A percentile compares a stretch with the other conserved stretches of the same genome.
Evolutionary conservation across 805 yeast species (phyloP).

Genomic region (Saturnispora dispora): DNA sequence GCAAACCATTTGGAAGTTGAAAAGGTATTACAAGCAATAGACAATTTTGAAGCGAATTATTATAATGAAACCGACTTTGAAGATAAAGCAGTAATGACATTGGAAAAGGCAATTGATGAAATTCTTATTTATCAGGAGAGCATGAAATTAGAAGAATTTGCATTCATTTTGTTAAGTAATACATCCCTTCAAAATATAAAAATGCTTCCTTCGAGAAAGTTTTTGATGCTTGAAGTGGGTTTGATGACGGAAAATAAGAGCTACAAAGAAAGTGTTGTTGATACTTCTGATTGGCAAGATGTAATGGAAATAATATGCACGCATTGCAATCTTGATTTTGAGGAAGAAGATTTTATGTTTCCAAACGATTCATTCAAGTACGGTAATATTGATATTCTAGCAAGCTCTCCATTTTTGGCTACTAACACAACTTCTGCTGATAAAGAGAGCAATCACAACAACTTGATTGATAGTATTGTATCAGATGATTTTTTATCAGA

Average conservation of each 20-base stretch:
- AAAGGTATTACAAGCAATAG: slow-evolving; percentile 11
- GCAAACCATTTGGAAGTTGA: slow-evolving; percentile 9
- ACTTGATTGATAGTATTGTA: not conserved
- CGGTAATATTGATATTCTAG: not conserved
- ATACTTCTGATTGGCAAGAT: slow-evolving; percentile 28
- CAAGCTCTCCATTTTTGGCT: not conserved
- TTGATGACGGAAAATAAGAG: slow-evolving; percentile 10
- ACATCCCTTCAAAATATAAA: slow-evolving; percentile 14
- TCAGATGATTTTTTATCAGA: not conserved
- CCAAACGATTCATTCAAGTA: not conserved
- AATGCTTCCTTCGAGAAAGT: slow-evolving; percentile 15
- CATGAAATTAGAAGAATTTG: slow-evolving; percentile 10
- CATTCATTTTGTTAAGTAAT: slow-evolving; percentile 22
- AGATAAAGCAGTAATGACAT: not conserved
- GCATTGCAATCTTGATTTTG: slow-evolving; percentile 27
- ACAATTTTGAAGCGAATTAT: slow-evolving; percentile 13
- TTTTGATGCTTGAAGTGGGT: slow-evolving; percentile 23
- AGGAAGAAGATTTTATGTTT: slow-evolving; percentile 23
- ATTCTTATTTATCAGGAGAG: not conserved
- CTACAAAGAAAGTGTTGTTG: slow-evolving; percentile 14
- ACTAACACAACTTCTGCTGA: not conserved
- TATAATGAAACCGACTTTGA: not conserved
- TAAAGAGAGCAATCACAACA: no score
- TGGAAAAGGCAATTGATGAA: not conserved
- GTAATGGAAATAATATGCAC: slow-evolving; percentile 29